Base-by-base conservation (phyloP, 2,329 filamentous ascomycete species). In the Colletotrichum camelliae region DNA sequence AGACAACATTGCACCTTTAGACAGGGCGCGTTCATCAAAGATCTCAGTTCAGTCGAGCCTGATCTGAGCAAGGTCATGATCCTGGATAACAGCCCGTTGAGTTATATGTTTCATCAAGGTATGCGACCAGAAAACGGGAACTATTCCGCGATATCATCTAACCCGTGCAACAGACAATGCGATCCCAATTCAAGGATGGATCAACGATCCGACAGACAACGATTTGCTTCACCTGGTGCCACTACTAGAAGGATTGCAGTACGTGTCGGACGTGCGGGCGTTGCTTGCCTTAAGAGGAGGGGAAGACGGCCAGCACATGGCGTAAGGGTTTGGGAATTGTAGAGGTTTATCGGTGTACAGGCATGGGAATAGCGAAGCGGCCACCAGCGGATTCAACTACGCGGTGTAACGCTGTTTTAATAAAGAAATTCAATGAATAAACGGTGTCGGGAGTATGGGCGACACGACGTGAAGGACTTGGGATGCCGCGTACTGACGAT, bases 61-160 rank as follows among this genome's bases (percentile, higher is more conserved):
- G 97, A 99, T 84, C 88, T 99, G 82, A 98, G 96, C 87, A 97
- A 96, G 86, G 97, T 99, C 76, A 98, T 98, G 94, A 99, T 99
- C 83, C 89, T 99, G 85, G 97, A 99, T 87, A 99, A 99, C 83
- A 98, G 96, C 85, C 97, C 97, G 71, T 92, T 98, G 88, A 98
- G 96, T 87, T 99, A 98, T 86, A 95, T 98, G 87, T 98, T 98
- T 86, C 96, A 98, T 83, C 96, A 98, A 93, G 96, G 97, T 97
- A 87, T 82, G 91, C 83, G 66, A 39, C 18, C 37, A 21, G 15
- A 43, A 15, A 27, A 55, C 12, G 10, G 4, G 27, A 1, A 31
- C 10, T 18, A 12, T 12, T 27, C 39, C 13, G 24, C 10, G 7
- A 57, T 16, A 8, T 7, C 7, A 31, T 67, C 58, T 74, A 52